A percentile compares a stretch with the other conserved stretches of the same genome.
Evolutionary conservation across 2,329 filamentous ascomycete species (phyloP).

Genomic region (Curvularia verruculosa): DNA sequence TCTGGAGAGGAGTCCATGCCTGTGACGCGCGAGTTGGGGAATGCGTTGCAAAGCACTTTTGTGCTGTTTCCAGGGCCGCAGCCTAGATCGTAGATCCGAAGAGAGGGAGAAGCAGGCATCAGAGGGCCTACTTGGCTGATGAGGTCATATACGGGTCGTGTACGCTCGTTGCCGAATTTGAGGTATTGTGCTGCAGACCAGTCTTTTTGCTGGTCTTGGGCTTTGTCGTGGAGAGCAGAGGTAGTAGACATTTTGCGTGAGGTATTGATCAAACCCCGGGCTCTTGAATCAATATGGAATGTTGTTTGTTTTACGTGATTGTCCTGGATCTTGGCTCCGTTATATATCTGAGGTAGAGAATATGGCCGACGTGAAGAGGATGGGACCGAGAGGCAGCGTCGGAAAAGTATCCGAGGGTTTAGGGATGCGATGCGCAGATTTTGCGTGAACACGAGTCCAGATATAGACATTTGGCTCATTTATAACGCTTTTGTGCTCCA

Average conservation of each 20-base stretch:
- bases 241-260: not conserved
- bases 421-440: not conserved
- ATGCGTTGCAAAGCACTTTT: constrained; percentile 54
- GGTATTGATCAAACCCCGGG: not conserved
- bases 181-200: constrained; percentile 66
- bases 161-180: constrained; percentile 61
- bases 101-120: constrained; percentile 29
- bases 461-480: not conserved
- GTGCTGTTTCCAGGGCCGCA: constrained; percentile 68
- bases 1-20: constrained; percentile 63
- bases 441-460: not conserved
- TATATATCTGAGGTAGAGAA: not conserved
- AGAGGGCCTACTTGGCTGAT: constrained; percentile 55
- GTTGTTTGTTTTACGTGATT: not conserved
- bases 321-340: not conserved
- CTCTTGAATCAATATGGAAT: not conserved
- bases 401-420: constrained; percentile 4
- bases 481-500: not conserved
- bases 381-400: not conserved
- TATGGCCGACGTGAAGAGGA: not conserved
- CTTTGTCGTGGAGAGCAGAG: not conserved
- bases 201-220: constrained; percentile 38
- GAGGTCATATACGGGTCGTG: constrained; percentile 60
- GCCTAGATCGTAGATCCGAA: constrained; percentile 62
- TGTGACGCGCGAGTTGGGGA: constrained; percentile 54